A percentile compares a stretch with the other conserved stretches of the same genome.
Conservation (phyloP, 192 early-diverging fungal genomes). For the Coemansia sp. region DNA sequence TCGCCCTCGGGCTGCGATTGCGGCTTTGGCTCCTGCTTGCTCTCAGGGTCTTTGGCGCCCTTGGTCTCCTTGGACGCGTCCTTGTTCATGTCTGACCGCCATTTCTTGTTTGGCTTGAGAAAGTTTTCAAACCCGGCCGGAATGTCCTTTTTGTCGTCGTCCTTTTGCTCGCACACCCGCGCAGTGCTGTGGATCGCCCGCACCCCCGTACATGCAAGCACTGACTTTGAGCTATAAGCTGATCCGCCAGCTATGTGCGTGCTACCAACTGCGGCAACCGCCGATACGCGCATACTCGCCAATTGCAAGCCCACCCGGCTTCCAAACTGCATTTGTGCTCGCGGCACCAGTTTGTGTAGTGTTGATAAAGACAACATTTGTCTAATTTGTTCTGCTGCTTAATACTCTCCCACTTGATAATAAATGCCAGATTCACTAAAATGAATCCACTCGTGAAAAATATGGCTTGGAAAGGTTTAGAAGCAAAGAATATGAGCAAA, state of each 20-base stretch:
- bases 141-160: conserved; percentile 38
- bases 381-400: no score
- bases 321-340: conserved; percentile 2
- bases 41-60: conserved; percentile 5
- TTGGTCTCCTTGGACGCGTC: not conserved
- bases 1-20: not conserved
- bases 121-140: conserved; percentile 76
- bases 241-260: not conserved
- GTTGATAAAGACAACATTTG: conserved; percentile 4
- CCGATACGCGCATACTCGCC: not conserved
- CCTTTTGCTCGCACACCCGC: conserved; percentile 12
- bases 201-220: conserved; percentile 6
- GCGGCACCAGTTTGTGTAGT: conserved; percentile 3
- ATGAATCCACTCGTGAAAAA: not conserved
- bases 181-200: conserved; percentile 45
- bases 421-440: not conserved
- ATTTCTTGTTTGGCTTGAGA: conserved; percentile 45
- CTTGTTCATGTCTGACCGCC: conserved; percentile 37
- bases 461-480: no score
- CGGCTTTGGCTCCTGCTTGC: conserved; percentile 2
- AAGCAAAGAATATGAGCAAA: no score
- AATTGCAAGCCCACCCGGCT: not conserved
- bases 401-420: not conserved
- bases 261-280: not conserved
- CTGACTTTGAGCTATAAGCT: not conserved